A percentile compares a stretch with the other conserved stretches of the same genome.
These are phyloP conservation scores for Lippia alba DNA, from an alignment of 305 asterid species.

Conservation along the genomic window DNA sequence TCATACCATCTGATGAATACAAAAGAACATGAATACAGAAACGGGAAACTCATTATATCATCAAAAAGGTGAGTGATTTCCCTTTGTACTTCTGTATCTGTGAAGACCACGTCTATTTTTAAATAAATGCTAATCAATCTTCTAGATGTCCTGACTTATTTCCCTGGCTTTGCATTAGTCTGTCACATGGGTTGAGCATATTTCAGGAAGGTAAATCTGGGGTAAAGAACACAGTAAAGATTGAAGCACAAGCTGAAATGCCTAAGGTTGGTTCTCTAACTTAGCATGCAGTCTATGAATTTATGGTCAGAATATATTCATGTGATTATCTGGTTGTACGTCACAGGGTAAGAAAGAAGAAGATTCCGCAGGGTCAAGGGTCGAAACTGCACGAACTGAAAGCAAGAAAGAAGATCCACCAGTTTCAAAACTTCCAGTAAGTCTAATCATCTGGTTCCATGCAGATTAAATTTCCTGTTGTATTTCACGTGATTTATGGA, in stretches of 20 bases:
- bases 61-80: conserved; percentile 57
- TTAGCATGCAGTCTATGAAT: not conserved
- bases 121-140: not conserved
- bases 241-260: conserved; percentile 60
- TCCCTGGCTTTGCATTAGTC: conserved; percentile 47
- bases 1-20: conserved; percentile 81
- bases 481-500: conserved; percentile 4
- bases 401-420: conserved; percentile 57
- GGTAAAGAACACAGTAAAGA: conserved; percentile 53
- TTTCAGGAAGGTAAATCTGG: conserved; percentile 74
- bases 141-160: conserved; percentile 40
- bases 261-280: conserved; percentile 54
- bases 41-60: conserved; percentile 88
- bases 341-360: conserved; percentile 45
- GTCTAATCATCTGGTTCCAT: conserved; percentile 35
- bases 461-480: conserved; percentile 16
- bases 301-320: conserved; percentile 5
- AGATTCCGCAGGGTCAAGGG: conserved; percentile 37
- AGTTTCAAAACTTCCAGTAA: conserved; percentile 64
- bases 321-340: conserved; percentile 13
- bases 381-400: conserved; percentile 46
- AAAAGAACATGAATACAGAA: conserved; percentile 74
- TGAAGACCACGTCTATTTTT: not conserved
- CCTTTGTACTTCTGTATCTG: not conserved
- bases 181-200: conserved; percentile 78